Evolutionary conservation across 805 yeast species (phyloP), one percentile per base, ranked within the genome.

Genomic region (Saturnispora bothae): DNA sequence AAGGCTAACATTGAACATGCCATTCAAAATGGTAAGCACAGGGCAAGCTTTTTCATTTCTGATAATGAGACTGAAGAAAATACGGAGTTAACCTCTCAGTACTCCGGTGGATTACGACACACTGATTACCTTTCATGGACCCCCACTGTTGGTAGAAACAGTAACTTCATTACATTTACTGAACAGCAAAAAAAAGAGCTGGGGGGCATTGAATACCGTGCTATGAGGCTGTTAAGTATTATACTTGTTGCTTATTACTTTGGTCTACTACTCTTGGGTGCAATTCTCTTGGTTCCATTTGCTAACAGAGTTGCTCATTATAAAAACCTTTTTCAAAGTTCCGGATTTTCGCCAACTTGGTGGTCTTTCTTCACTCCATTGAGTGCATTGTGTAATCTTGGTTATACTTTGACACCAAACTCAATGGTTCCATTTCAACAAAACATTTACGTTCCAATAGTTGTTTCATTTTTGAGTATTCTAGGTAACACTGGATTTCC

Each of bases 401-500:
- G 99, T 0, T 64, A 73, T 33, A 79, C 96, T 0, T 60, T 86
- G 38, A 82, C 88, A 0, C 82, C 94, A 0, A 72, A 84, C 45
- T 84, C 96, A 3, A 77, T 92, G 84, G 45, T 50, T 10, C 63
- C 78, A 1, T 92, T 83, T 59, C 67, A 70, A 36, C 60, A 67
- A 22, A 73, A 83, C 4, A 69, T 76, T 0, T 92, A 74, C 54
- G 70, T 79, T 1, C 61, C 86, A 49, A 53, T 89, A 28, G 61
- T 77, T 25, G 61, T 73, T 44, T 65, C 77, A 3, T 74, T 84
- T 55, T 75, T 92, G 44, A 76, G 92, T 49, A 76, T 89, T 38
- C 75, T 84, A 45, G 99, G 99, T 13, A 92, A 92, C 57, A 89
- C 96, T 0, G 96, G 95, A 4, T 85, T 92, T 51, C 99, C 99